Evolutionary conservation across 768 basidiomycete genomes (phyloP).

Genomic region (Lentinula raphanica): DNA sequence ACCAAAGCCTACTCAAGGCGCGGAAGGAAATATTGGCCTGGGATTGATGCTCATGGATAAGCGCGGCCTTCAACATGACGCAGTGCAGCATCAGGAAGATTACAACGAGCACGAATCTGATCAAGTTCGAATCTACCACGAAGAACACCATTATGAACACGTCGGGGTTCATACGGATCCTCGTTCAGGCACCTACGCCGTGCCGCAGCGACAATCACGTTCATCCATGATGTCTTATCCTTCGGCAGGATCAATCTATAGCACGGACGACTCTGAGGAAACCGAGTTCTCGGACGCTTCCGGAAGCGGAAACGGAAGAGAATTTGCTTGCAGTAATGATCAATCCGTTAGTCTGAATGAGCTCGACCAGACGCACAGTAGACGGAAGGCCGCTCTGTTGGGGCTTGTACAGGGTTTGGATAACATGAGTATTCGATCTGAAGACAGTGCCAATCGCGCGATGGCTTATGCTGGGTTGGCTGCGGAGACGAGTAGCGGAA

Average conservation of each 20-base stretch:
- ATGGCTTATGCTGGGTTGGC: not conserved
- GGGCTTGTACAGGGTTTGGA: slow-evolving; percentile 30
- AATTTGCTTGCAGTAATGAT: not conserved
- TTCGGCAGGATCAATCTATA: slow-evolving; percentile 3
- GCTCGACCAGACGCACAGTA: slow-evolving; percentile 18
- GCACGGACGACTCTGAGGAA: slow-evolving; percentile 5
- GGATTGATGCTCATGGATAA: not conserved
- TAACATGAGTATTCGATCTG: not conserved
- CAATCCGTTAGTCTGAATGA: slow-evolving; percentile 7
- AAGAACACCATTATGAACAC: not conserved
- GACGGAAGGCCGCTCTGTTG: slow-evolving; percentile 30
- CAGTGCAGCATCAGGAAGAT: not conserved
- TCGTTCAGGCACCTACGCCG: not conserved
- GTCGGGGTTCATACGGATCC: not conserved
- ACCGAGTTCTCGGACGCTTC: not conserved
- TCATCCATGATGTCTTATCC: slow-evolving; percentile 3
- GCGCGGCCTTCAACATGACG: not conserved
- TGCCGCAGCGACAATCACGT: not conserved
- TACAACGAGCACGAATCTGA: not conserved
- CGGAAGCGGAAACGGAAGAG: not conserved
- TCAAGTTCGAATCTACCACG: not conserved
- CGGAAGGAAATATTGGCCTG: slow-evolving; percentile 1
- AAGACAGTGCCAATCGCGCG: no score
- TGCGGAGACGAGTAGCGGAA: not conserved
- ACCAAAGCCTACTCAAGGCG: not conserved